Conservation (phyloP, 176 grass and related monocot species). For the Oryza meyeriana region DNA sequence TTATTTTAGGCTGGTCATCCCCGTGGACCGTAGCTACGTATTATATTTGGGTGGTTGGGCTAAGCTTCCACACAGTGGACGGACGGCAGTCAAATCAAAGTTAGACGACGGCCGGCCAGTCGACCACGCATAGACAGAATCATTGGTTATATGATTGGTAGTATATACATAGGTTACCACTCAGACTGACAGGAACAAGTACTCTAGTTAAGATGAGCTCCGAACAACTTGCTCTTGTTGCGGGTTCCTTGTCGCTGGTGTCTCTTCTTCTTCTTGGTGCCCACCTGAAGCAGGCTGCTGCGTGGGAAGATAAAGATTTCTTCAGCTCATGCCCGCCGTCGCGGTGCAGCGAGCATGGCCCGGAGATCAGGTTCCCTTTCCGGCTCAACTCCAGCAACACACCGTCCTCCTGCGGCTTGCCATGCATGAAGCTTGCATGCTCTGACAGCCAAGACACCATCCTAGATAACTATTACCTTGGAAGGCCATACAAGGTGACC, state of each 20-base stretch:
- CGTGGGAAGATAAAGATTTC: constrained; percentile 34
- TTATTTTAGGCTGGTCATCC: too few species aligned
- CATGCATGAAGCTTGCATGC: constrained; percentile 43
- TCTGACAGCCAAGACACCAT: constrained; percentile 39
- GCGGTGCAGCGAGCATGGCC: constrained; percentile 33
- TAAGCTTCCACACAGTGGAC: too few species aligned
- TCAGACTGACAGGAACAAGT: too few species aligned
- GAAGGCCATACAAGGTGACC: constrained; percentile 21
- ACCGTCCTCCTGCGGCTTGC: constrained; percentile 17
- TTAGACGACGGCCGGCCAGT: too few species aligned
- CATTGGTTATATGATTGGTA: too few species aligned
- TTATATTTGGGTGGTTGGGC: too few species aligned
- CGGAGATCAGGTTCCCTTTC: constrained; percentile 50
- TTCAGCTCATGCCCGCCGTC: constrained; percentile 20
- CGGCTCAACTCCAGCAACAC: constrained; percentile 15
- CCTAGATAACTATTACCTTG: constrained; percentile 15
- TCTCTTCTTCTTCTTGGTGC: neutral
- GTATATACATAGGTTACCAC: too few species aligned
- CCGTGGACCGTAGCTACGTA: too few species aligned
- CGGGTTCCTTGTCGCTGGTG: neutral
- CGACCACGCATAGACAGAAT: too few species aligned
- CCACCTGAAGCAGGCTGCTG: neutral
- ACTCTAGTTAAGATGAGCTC: neutral
- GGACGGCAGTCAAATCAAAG: too few species aligned
- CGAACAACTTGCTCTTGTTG: neutral